phyloP scores from a whole-genome alignment of 495 filamentous ascomycete species.

The Viridothelium virens region DNA sequence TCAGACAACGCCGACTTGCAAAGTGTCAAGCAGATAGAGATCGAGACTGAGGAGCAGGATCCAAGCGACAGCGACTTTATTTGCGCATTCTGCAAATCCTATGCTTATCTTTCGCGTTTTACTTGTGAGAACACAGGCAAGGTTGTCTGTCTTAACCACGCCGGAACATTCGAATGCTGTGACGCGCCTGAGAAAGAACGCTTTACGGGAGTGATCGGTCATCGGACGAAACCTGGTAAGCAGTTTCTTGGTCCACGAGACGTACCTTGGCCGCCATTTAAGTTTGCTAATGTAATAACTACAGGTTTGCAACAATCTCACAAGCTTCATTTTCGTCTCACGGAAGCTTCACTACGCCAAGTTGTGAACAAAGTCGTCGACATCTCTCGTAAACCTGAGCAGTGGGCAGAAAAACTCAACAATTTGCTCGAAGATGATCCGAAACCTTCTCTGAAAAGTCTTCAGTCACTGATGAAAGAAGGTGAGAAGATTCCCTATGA shows the following conservation, averaged over 20 bases:
- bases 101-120: slow-evolving; percentile 84
- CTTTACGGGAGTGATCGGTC: slow-evolving; percentile 44
- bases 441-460: slow-evolving; percentile 74
- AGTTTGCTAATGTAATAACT: neutral
- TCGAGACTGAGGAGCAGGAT: slow-evolving; percentile 58
- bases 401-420: slow-evolving; percentile 86
- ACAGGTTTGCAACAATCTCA: slow-evolving; percentile 24
- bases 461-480: slow-evolving; percentile 79
- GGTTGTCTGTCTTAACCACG: slow-evolving; percentile 69
- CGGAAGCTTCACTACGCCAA: slow-evolving; percentile 57
- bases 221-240: slow-evolving; percentile 29
- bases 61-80: slow-evolving; percentile 83
- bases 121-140: slow-evolving; percentile 70
- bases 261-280: neutral
- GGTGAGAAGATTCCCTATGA: slow-evolving; percentile 96
- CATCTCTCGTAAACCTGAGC: slow-evolving; percentile 74
- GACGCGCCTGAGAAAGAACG: slow-evolving; percentile 47
- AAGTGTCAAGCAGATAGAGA: slow-evolving; percentile 12
- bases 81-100: slow-evolving; percentile 86
- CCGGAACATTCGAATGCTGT: slow-evolving; percentile 73
- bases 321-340: slow-evolving; percentile 46
- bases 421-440: slow-evolving; percentile 72
- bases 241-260: neutral
- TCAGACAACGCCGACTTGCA: slow-evolving; percentile 21
- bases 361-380: slow-evolving; percentile 73